These are phyloP conservation scores for Fusarium nurragi DNA, from an alignment of 2,329 filamentous ascomycete species.

Conservation along the genomic window DNA sequence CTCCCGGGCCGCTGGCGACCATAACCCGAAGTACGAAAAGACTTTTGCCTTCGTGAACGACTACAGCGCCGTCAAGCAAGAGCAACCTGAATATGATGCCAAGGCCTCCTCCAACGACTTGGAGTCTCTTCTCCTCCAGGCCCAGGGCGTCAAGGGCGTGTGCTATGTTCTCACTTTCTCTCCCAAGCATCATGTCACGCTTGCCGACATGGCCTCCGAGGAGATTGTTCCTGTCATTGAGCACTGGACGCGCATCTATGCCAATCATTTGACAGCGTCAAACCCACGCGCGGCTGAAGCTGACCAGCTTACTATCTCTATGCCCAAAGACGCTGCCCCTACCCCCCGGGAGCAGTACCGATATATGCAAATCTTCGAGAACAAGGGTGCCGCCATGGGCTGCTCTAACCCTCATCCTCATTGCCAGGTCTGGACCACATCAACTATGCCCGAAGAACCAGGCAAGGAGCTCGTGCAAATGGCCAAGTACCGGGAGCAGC, in stretches of 20 bases:
- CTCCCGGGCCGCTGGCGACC: constrained; percentile 83
- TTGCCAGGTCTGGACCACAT: constrained; percentile 96
- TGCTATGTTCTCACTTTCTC: constrained; percentile 98
- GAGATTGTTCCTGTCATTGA: constrained; percentile 86
- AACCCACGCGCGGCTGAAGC: constrained; percentile 66
- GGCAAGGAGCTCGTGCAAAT: constrained; percentile 80
- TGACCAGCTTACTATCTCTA: constrained; percentile 53
- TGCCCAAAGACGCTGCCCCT: constrained; percentile 50
- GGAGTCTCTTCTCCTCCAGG: constrained; percentile 79
- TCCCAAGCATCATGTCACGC: constrained; percentile 86
- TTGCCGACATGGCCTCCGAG: constrained; percentile 83
- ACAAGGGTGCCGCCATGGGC: constrained; percentile 97
- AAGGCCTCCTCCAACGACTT: constrained; percentile 63
- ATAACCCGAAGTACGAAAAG: constrained; percentile 84
- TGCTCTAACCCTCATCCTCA: constrained; percentile 99
- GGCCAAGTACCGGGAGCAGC: constrained; percentile 77
- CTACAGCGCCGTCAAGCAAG: constrained; percentile 95
- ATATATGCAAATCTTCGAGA: constrained; percentile 99
- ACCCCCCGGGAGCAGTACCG: constrained; percentile 78
- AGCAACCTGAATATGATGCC: constrained; percentile 79
- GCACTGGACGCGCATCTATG: constrained; percentile 93
- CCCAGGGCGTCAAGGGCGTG: constrained; percentile 88
- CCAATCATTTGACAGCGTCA: constrained; percentile 77
- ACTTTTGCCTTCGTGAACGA: constrained; percentile 98
- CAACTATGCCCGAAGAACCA: constrained; percentile 88